Percentiles rank a stretch among this genome's conserved stretches.
Evolutionary conservation across 140 eudicot genomes (phyloP).

Genomic region (Eryngium alpinum): DNA sequence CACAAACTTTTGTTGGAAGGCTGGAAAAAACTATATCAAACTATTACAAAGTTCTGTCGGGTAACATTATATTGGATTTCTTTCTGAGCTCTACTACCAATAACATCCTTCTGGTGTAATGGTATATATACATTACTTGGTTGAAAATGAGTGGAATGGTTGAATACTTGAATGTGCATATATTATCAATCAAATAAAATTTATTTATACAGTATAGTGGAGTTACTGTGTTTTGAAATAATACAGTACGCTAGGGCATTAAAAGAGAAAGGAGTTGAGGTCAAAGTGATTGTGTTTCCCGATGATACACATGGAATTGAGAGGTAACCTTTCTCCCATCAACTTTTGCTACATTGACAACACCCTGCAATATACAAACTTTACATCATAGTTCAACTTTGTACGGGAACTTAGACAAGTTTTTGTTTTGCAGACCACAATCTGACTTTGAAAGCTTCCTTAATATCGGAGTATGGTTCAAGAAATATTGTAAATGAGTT

Average conservation of each 20-base stretch:
- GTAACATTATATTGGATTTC: neutral
- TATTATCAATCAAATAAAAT: too few relatives aligned
- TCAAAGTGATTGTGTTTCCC: conserved; percentile 77
- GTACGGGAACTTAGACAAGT: too few relatives aligned
- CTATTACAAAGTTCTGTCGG: neutral
- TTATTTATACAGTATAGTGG: neutral
- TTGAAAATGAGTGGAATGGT: neutral
- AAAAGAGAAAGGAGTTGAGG: conserved; percentile 68
- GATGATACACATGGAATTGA: conserved; percentile 61
- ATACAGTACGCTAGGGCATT: conserved; percentile 71
- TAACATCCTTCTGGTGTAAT: too few relatives aligned
- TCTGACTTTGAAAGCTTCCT: conserved; percentile 96
- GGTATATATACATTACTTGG: neutral
- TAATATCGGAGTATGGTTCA: conserved; percentile 94
- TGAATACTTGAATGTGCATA: too few relatives aligned
- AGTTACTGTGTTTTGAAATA: neutral
- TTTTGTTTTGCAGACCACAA: conserved; percentile 75
- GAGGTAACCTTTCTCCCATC: too few relatives aligned
- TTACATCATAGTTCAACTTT: too few relatives aligned
- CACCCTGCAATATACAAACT: too few relatives aligned
- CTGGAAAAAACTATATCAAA: too few relatives aligned
- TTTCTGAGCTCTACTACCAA: neutral
- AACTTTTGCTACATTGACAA: too few relatives aligned
- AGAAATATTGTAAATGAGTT: conserved; percentile 48
- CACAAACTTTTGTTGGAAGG: too few relatives aligned